Evolutionary conservation across 2,329 filamentous ascomycete genomes (phyloP), one percentile per base, ranked within the genome.

Genomic region (Rhynchosporium secalis): DNA sequence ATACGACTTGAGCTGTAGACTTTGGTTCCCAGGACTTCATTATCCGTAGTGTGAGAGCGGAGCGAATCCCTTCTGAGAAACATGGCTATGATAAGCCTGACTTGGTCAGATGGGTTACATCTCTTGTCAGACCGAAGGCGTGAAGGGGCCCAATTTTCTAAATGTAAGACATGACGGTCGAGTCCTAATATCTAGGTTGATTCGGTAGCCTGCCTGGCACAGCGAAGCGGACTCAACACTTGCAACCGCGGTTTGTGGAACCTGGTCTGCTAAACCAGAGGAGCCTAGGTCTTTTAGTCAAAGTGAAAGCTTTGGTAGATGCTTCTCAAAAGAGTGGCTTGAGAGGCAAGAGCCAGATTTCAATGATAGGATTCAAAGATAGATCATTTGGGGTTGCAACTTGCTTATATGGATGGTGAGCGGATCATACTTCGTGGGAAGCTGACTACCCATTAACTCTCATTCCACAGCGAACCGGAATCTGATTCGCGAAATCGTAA

Each of bases 361-460:
- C 51, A 36, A 33, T 54, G 51, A 36, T 28, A 36, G 33, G 33
- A 20, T 36, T 54, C 36, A 40, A 41, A 20, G 51, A 10, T 9
- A 13, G 20, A 20, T 5, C 13, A 28, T 41, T 10, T 12, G 51
- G 41, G 33, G 36, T n/a, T 33, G 20, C 36, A 29, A 40, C 31
- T 31, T 45, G 56, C 56, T 58, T 58, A 58, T 58, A 12, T 33
- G 31, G n/a, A 29, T 36, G 43, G 45, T 58, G 49, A 58, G 56
- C 56, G 31, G 31, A 41, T 48, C 29, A 26, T 45, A 12, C 3
- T 41, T 49, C 40, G 31, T 48, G n/a, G 43, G n/a, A 13, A 58
- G 56, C 56, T 58, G 56, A 58, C 45, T 33, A 58, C 56, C 29
- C 41, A 28, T 26, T 8, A 45, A 26, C 43, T n/a, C 45, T 46